Evolutionary conservation across 2,329 filamentous ascomycete genomes (phyloP).

Genomic region (Fusarium paranaense): DNA sequence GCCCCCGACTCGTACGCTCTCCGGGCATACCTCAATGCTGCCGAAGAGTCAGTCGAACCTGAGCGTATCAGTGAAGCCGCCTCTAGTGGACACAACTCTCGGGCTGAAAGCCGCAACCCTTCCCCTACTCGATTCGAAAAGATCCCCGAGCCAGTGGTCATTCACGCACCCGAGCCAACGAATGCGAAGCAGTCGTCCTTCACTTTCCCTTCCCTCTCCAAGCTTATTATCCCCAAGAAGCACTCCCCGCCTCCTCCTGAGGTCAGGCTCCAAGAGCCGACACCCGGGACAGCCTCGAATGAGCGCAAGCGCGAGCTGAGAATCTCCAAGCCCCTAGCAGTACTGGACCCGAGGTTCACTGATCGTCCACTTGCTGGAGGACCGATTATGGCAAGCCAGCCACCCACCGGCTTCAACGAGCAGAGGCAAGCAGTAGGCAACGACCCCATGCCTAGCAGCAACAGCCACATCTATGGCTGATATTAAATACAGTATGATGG

Average conservation of each 20-base stretch:
- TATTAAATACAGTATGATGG: background rate
- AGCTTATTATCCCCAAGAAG: constrained; percentile 55
- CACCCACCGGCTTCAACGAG: background rate
- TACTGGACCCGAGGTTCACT: constrained; percentile 21
- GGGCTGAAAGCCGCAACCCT: too few species aligned
- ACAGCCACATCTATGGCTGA: constrained; percentile 33
- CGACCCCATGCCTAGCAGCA: constrained; percentile 27
- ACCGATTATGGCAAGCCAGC: background rate
- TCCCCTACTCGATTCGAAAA: background rate
- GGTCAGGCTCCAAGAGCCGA: background rate
- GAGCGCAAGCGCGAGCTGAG: background rate
- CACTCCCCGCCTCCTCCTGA: constrained; percentile 50
- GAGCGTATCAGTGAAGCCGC: too few species aligned
- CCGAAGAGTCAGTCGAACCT: too few species aligned
- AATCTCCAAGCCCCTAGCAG: constrained; percentile 24
- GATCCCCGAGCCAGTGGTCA: background rate
- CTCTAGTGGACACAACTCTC: too few species aligned
- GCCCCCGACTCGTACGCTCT: too few species aligned
- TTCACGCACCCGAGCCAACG: background rate
- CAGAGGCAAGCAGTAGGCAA: constrained; percentile 11
- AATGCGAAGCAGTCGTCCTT: background rate
- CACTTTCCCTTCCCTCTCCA: constrained; percentile 54
- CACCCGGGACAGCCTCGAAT: background rate
- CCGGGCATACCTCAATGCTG: too few species aligned
- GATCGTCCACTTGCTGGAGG: constrained; percentile 24